Base-by-base conservation (phyloP, 805 yeast species). In the Candida silvatica region DNA sequence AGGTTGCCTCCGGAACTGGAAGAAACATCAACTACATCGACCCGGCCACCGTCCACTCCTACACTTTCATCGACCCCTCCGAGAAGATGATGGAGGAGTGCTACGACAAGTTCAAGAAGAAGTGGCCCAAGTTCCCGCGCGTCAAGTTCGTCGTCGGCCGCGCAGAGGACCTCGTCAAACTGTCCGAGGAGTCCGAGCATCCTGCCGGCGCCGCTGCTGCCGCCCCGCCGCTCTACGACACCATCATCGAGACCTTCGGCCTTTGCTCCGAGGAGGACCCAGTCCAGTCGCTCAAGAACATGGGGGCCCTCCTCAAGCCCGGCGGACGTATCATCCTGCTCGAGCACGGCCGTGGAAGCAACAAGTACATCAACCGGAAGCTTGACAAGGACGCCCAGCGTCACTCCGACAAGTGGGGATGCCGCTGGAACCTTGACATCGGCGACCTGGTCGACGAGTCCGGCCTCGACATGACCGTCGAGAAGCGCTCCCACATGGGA, bases 261-360 rank as follows among this genome's bases (percentile, higher is more conserved):
- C 63, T 92, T 31, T 92, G 98, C 59, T 88, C 97, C 0, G 97
- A 92, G 51, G 80, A 88, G 46, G 94, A 92, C 52, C 98, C 98
- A 0, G 86, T 83, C 1, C 64, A 61, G 39, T 94, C 95, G 0
- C 62, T 92, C 48, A 61, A 76, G 41, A 85, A 83, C 49, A 84
- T 92, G 77, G 64, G 69, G 12, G 48, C 62, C 19, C 59, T 92
- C 27, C 67, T 92, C 44, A 82, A 80, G 48, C 95, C 97, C 0
- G 90, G 86, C 12, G 98, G 98, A 25, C 71, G 92, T 58, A 76
- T 92, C 17, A 74, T 90, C 2, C 65, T 92, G 19, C 63, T 92
- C 37, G 98, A 92, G 54, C 98, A 92, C 52, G 98, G 98, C 2
- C 67, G 96, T 47, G 85, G 96, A 36, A 66, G 75, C 0, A 86